Base-by-base conservation (phyloP, 169 alveolate genomes). In the Cryptosporidium ubiquitum region DNA sequence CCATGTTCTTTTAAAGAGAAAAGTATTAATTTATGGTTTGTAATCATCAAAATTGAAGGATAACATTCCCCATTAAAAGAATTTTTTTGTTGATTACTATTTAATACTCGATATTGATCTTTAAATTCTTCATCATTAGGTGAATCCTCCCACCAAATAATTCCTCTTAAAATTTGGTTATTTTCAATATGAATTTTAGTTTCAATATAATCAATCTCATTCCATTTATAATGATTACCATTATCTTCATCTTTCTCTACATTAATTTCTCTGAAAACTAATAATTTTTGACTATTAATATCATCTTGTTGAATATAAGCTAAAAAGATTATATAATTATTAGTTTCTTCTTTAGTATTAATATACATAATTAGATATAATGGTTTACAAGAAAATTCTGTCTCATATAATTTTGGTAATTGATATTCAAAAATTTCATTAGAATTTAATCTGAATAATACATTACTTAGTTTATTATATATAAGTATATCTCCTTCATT, bases 131-230 rank as follows among this genome's bases (percentile, higher is more conserved):
- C 52, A 42, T 33, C 23, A 68, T 68, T 10, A 6, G 55, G 55
- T 23, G 39, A 12, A 68, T 70, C 44, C 29, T 73, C 69, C 85
- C 85, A 73, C 85, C 85, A 73, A 9, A 73, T 26, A 16, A 73
- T 57, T 73, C 85, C 85, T 73, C 85, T 73, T 7, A 73, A 37
- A 18, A 52, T 29, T 40, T 58, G 55, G 37, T 57, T 42, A 37
- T 31, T 64, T 5, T 73, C 69, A 16, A 73, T n/a, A 9, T 39
- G 35, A 12, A 73, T 55, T 35, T 52, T 49, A 29, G 58, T 52
- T 20, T 73, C 85, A 52, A 55, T 52, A 39, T 52, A 73, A 37
- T 73, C 85, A 4, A 33, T 37, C 33, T 73, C 85, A 12, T 14
- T 52, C 85, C 85, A 73, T n/a, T 12, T 55, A 23, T 51, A 71